Evolutionary conservation across 371 early-diverging fungal genomes (phyloP).

Genomic region (Rhizopus arrhizus): DNA sequence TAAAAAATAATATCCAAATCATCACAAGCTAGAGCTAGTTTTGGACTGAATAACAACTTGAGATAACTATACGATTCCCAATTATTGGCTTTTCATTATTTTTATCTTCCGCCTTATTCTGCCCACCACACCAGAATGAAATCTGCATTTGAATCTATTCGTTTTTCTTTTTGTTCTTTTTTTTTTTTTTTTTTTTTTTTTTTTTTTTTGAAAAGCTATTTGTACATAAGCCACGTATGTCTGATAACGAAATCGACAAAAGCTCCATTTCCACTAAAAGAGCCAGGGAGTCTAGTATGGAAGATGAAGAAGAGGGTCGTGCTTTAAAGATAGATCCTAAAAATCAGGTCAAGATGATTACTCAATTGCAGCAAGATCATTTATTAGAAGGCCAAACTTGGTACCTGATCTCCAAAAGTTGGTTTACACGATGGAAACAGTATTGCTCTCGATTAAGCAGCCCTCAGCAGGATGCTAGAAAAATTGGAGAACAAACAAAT

Average conservation of each 20-base stretch:
- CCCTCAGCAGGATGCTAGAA: slow-evolving; percentile 4
- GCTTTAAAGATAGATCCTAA: slow-evolving; percentile 18
- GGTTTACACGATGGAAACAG: slow-evolving; percentile 29
- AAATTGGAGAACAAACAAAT: slow-evolving; percentile 11
- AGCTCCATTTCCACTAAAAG: slow-evolving; percentile 25
- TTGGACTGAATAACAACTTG: no score
- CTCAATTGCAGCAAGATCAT: slow-evolving; percentile 23
- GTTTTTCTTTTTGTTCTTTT: no score
- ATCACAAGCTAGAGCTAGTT: no score
- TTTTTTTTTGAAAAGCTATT: no score
- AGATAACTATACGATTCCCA: no score
- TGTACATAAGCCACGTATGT: slow-evolving; percentile 18
- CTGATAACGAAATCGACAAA: slow-evolving; percentile 24
- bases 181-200: no score
- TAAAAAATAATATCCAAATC: no score
- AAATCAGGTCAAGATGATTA: slow-evolving; percentile 26
- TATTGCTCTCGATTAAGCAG: slow-evolving; percentile 32
- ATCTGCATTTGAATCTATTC: no score
- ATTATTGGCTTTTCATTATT: no score
- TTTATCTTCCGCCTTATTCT: no score
- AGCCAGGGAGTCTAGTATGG: slow-evolving; percentile 36
- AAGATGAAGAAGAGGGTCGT: slow-evolving; percentile 15
- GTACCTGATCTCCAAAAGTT: slow-evolving; percentile 24
- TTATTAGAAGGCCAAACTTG: slow-evolving; percentile 21
- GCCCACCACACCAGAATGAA: no score